These are phyloP conservation scores for Datisca glomerata DNA, from an alignment of 306 rosid species.

Conservation along the genomic window DNA sequence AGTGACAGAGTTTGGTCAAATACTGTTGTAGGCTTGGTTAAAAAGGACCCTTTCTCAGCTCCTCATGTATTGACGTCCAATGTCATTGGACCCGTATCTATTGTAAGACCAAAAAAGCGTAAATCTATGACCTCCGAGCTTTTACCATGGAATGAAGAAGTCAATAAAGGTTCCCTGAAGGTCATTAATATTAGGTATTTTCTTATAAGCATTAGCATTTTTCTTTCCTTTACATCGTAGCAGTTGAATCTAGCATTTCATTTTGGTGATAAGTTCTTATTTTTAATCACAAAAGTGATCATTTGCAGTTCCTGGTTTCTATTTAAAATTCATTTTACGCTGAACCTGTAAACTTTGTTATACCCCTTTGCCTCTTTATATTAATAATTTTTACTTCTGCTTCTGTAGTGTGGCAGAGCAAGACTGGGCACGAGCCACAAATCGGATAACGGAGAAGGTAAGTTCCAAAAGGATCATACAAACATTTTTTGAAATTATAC, in stretches of 20 bases:
- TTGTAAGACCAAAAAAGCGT: slow-evolving; percentile 33
- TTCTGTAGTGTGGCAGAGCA: slow-evolving; percentile 27
- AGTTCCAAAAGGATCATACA: neutral
- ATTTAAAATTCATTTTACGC: too few species aligned
- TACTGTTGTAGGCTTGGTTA: slow-evolving; percentile 12
- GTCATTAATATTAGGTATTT: slow-evolving; percentile 31
- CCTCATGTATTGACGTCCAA: slow-evolving; percentile 13
- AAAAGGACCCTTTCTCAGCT: slow-evolving; percentile 15
- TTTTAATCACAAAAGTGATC: neutral
- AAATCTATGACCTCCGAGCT: slow-evolving; percentile 24
- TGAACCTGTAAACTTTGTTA: neutral
- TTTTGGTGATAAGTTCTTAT: neutral
- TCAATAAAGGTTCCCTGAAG: slow-evolving; percentile 21
- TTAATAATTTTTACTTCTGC: neutral
- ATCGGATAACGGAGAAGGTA: slow-evolving; percentile 34
- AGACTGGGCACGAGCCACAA: slow-evolving; percentile 35
- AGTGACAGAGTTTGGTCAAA: slow-evolving; percentile 23
- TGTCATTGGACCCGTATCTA: slow-evolving; percentile 11
- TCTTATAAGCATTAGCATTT: slow-evolving; percentile 4
- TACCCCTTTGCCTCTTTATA: neutral
- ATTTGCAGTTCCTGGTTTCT: neutral
- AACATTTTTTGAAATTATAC: neutral
- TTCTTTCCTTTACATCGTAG: neutral
- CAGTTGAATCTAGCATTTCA: neutral
- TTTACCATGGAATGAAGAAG: slow-evolving; percentile 38